phyloP scores from a whole-genome alignment of 305 asterid species.

The Stenogyne calaminthoides region DNA sequence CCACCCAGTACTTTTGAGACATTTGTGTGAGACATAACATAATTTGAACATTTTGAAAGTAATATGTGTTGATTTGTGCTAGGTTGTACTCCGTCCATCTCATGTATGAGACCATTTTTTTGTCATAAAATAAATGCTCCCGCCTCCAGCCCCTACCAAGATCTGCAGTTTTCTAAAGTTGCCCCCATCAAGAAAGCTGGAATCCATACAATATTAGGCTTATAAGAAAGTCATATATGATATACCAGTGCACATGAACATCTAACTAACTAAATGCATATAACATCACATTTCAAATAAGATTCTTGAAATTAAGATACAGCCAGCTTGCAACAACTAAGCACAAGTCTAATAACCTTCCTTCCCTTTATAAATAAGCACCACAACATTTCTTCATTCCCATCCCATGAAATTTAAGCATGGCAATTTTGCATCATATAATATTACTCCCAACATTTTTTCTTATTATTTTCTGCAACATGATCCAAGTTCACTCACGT shows the following conservation, averaged over 20 bases:
- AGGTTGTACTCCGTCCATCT: no score
- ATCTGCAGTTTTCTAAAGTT: not conserved
- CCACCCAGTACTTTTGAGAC: no score
- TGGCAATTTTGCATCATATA: slow-evolving; percentile 38
- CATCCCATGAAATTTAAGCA: slow-evolving; percentile 26
- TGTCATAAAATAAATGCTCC: not conserved
- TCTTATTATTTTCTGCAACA: slow-evolving; percentile 24
- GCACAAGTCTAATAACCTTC: slow-evolving; percentile 33
- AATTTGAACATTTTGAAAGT: no score
- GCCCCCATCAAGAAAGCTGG: slow-evolving; percentile 27
- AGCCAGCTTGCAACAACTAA: slow-evolving; percentile 76
- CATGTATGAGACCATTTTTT: no score
- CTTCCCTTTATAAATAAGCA: slow-evolving; percentile 35
- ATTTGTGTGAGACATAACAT: no score
- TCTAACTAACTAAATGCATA: slow-evolving; percentile 25
- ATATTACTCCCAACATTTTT: slow-evolving; percentile 17
- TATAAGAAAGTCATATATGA: slow-evolving; percentile 38
- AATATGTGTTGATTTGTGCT: no score
- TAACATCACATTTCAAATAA: slow-evolving; percentile 28
- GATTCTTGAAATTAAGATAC: slow-evolving; percentile 32
- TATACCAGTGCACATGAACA: slow-evolving; percentile 33
- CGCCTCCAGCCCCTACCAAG: not conserved
- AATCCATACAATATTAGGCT: slow-evolving; percentile 21
- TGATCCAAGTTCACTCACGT: slow-evolving; percentile 39
- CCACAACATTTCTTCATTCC: slow-evolving; percentile 21